Base-by-base conservation (phyloP, 2,329 filamentous ascomycete species). In the Claviceps digitariae region DNA sequence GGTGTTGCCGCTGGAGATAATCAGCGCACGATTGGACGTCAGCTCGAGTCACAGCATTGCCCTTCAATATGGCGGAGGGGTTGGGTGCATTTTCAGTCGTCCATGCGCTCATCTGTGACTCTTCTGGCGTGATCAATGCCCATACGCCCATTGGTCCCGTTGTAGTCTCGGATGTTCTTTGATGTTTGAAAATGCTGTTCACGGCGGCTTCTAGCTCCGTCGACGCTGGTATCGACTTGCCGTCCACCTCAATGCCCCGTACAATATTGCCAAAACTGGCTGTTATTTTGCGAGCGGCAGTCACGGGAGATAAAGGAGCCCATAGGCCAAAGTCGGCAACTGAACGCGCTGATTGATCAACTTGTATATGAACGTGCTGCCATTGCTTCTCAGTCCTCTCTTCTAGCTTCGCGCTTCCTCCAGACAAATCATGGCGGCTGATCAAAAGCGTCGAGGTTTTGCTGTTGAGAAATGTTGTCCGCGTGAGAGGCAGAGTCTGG, bases 241-340 rank as follows among this genome's bases (percentile, higher is more conserved):
- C 73, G 23, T 72, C 62, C 20, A 76, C 68, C 17, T 78, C 71
- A 10, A 90, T 64, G 44, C 79, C 77, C 34, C 84, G 79, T 23
- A 93, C 72, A 53, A 94, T 91, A 66, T 94, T 94, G 3, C 88
- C 88, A 61, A 90, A 80, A 38, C 82, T 81, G 40, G 79, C 76
- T 1, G 75, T 69, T 38, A 93, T 81, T 48, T 68, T 71, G 20
- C 85, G 78, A 17, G 83, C 75, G 6, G 69, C 64, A 0, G 84
- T 87, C 38, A 90, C 65, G 1, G 84, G 79, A 12, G 82, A 66
- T 3, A 90, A 67, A 0, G 84, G 74, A 0, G 71, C 62, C 58
- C 65, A 67, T 13, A 69, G 56, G 27, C 61, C 57, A 9, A 64
- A 53, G 44, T 64, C 58, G 9, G 60, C 54, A 13, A 62, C 53